These are phyloP conservation scores for Sporodiniella umbellata DNA, from an alignment of 371 early-diverging fungal genomes.

Conservation along the genomic window DNA sequence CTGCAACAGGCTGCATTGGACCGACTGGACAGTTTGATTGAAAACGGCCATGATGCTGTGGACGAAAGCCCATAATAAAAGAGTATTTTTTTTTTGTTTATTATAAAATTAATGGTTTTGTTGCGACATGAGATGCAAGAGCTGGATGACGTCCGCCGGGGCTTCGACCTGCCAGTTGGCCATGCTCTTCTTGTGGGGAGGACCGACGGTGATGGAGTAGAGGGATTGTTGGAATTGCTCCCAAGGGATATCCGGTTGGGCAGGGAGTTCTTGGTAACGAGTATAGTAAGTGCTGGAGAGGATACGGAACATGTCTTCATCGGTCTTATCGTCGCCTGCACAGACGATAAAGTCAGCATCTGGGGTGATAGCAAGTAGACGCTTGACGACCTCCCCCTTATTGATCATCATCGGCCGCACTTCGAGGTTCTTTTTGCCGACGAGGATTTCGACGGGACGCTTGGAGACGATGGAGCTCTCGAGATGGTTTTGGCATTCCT, in stretches of 20 bases:
- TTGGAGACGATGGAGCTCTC: constrained; percentile 82
- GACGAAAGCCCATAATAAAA: background rate
- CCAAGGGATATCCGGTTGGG: constrained; percentile 5
- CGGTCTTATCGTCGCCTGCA: constrained; percentile 96
- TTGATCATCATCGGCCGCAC: constrained; percentile 80
- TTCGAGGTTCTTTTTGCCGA: constrained; percentile 97
- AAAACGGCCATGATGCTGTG: constrained; percentile 4
- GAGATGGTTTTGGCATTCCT: constrained; percentile 89
- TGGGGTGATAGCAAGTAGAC: constrained; percentile 55
- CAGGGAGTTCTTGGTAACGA: constrained; percentile 12
- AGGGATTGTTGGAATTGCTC: constrained; percentile 6
- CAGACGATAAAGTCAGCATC: constrained; percentile 89
- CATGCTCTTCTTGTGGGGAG: constrained; percentile 73
- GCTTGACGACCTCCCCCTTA: constrained; percentile 94
- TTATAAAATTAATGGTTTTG: no score
- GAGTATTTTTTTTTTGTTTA: no score
- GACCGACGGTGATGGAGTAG: constrained; percentile 67
- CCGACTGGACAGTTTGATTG: constrained; percentile 40
- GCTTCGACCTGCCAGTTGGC: constrained; percentile 78
- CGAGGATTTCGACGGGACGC: constrained; percentile 86
- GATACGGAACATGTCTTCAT: constrained; percentile 93
- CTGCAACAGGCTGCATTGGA: constrained; percentile 46
- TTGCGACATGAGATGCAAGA: constrained; percentile 26
- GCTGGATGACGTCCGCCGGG: constrained; percentile 44
- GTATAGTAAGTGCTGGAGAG: constrained; percentile 13